These are phyloP conservation scores for Xylaria palmicola DNA, from an alignment of 495 filamentous ascomycete genomes.

Conservation along the genomic window DNA sequence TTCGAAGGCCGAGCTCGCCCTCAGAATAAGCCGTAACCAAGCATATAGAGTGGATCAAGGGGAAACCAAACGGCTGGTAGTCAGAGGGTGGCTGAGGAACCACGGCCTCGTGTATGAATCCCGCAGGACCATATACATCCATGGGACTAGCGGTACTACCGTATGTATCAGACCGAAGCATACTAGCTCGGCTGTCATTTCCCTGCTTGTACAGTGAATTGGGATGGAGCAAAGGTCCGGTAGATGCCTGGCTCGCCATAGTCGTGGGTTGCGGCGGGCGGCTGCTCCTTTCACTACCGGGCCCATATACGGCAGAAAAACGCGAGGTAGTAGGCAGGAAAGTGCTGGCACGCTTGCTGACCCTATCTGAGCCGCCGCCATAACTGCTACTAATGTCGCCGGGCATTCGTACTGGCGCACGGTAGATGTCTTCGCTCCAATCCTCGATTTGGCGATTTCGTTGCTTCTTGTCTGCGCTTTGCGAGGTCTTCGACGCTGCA, in stretches of 20 bases:
- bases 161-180: conserved; percentile 50
- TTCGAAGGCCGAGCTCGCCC: conserved; percentile 86
- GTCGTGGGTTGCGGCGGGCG: conserved; percentile 69
- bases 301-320: conserved; percentile 89
- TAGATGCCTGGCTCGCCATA: conserved; percentile 92
- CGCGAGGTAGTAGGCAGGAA: conserved; percentile 85
- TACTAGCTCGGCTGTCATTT: conserved; percentile 63
- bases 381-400: conserved; percentile 62
- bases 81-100: conserved; percentile 97
- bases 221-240: conserved; percentile 70
- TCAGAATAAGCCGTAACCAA: conserved; percentile 98
- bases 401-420: conserved; percentile 74
- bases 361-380: conserved; percentile 59
- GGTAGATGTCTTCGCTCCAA: conserved; percentile 97
- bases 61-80: conserved; percentile 95
- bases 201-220: conserved; percentile 70
- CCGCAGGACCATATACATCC: conserved; percentile 79
- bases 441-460: conserved; percentile 95
- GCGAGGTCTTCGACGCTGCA: conserved; percentile 73
- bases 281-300: conserved; percentile 48
- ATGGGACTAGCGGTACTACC: conserved; percentile 57
- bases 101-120: conserved; percentile 92
- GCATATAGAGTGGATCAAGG: conserved; percentile 89
- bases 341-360: conserved; percentile 75
- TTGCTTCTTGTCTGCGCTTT: conserved; percentile 67